Evolutionary conservation across 345 rosid genomes (phyloP), one percentile per base, ranked within the genome.

Genomic region (Populus davidiana): DNA sequence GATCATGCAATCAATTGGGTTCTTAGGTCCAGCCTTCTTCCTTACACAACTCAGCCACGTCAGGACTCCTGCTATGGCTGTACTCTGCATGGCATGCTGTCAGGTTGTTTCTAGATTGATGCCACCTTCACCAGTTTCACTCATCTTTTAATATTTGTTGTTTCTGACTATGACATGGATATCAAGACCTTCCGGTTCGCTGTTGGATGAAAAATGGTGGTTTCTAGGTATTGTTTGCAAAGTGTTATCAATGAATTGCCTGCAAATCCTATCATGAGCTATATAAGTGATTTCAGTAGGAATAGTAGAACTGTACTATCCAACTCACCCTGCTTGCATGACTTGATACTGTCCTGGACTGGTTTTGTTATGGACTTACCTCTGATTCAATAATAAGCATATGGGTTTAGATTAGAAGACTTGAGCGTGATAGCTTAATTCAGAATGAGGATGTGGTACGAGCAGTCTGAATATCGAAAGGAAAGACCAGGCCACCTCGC

Each of bases 1-100:
- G 99, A 93, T 95, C 83, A 95, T 95, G 99, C 99, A 93, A 85
- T 91, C 99, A 38, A 89, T 95, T 81, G 99, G 98, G 70, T 95
- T 93, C 82, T 83, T 95, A 75, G 99, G 99, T 21, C 99, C 98
- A 38, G 98, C 98, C 69, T 88, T 93, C 87, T 95, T 95, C 86
- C 94, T 93, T 49, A 83, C 93, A 20, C 99, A 90, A 88, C 85
- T 93, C 82, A 92, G 97, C 84, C 85, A 84, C 72, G 91, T 95
- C 83, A 91, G 75, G 84, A 91, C 98, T 73, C 98, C 99, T 77
- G 92, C 92, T 52, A 87, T 95, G 91, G 99, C 99, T 56, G 99
- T 95, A 80, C 83, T 95, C 76, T 95, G 98, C 87, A 95, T 95
- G 99, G 97, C 99, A 69, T 93, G 98, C 87, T 91, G 98, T 86